Percentiles rank a stretch among this genome's conserved stretches.
phyloP scores from a whole-genome alignment of 2,329 filamentous ascomycete species.

The Diaporthe citriasiana region DNA sequence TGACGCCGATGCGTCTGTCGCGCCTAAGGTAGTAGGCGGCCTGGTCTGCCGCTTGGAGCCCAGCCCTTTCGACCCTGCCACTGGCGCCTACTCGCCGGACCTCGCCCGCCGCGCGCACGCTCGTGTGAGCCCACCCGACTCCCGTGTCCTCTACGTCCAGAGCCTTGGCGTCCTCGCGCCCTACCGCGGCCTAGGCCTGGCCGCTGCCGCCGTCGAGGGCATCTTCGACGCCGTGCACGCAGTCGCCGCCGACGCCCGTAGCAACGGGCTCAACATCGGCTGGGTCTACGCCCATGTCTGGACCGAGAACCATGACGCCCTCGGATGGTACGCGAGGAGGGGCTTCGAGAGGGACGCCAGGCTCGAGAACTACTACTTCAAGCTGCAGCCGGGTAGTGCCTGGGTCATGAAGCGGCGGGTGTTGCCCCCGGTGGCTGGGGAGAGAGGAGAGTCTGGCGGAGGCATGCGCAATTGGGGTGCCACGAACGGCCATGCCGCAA shows the following conservation, averaged over 20 bases:
- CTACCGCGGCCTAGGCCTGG: constrained; percentile 72
- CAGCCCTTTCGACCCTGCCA: constrained; percentile 52
- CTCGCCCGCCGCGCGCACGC: constrained; percentile 38
- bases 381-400: constrained; percentile 72
- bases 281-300: constrained; percentile 74
- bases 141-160: constrained; percentile 73
- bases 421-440: constrained; percentile 44
- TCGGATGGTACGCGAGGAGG: constrained; percentile 72
- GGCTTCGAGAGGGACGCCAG: constrained; percentile 67
- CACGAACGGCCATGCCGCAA: not conserved
- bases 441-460: too few relatives aligned
- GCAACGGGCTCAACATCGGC: constrained; percentile 26
- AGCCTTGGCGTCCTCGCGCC: constrained; percentile 74
- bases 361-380: constrained; percentile 73
- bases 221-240: constrained; percentile 58
- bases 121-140: constrained; percentile 44
- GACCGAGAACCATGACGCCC: constrained; percentile 74
- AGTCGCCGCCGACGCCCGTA: constrained; percentile 48
- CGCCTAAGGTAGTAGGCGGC: constrained; percentile 70
- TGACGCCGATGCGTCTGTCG: constrained; percentile 55
- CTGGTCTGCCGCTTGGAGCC: constrained; percentile 74
- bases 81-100: constrained; percentile 41
- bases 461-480: constrained; percentile 41
- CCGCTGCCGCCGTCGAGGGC: constrained; percentile 68
- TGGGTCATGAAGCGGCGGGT: constrained; percentile 69